Conservation (phyloP, 1,284 basidiomycete species). For the Bjerkandera adusta region DNA sequence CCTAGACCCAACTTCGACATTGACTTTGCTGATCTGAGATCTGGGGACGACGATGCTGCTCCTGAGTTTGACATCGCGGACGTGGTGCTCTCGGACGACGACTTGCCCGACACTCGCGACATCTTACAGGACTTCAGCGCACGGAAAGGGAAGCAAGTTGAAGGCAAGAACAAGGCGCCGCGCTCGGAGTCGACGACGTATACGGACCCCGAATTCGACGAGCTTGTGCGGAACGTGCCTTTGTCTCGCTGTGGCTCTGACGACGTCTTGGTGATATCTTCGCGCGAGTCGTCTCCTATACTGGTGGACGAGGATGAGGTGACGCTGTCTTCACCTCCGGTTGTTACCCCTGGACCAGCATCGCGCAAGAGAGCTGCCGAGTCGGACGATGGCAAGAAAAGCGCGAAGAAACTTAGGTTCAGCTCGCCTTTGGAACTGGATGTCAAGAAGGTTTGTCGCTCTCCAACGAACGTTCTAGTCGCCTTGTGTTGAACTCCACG, state of each 20-base stretch:
- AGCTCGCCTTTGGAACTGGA: too few species aligned
- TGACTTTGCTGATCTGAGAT: conserved; percentile 46
- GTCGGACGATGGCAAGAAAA: not conserved
- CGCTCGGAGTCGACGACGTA: conserved; percentile 32
- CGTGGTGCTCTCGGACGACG: conserved; percentile 33
- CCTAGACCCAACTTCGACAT: conserved; percentile 56
- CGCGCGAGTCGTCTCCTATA: too few species aligned
- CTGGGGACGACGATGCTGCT: conserved; percentile 27
- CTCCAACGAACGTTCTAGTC: too few species aligned
- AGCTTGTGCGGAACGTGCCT: conserved; percentile 29
- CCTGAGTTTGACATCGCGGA: conserved; percentile 18
- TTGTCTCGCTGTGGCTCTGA: not conserved
- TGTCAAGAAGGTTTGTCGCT: not conserved
- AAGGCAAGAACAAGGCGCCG: not conserved
- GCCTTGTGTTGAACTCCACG: too few species aligned
- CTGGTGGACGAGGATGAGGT: too few species aligned
- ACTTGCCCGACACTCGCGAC: conserved; percentile 44
- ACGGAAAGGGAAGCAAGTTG: conserved; percentile 14
- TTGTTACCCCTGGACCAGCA: too few species aligned
- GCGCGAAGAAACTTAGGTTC: too few species aligned
- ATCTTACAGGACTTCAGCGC: conserved; percentile 25
- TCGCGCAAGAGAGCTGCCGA: too few species aligned
- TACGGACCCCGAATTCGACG: conserved; percentile 37
- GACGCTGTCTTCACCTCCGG: too few species aligned
- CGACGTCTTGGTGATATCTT: too few species aligned